phyloP scores from a whole-genome alignment of 2,329 filamentous ascomycete genomes.

The Madurella fahalii region DNA sequence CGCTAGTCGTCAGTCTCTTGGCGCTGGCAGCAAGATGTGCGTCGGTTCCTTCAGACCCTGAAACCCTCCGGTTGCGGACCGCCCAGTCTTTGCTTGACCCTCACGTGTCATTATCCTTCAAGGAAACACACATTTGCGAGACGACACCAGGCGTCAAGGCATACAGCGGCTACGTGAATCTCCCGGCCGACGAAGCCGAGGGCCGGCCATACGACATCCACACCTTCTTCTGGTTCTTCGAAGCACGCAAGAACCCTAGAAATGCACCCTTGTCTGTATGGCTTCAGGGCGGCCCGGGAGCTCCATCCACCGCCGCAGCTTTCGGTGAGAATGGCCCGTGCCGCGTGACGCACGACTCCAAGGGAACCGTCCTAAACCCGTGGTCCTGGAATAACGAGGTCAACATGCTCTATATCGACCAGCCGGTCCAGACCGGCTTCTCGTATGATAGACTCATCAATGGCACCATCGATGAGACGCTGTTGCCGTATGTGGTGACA shows the following conservation, averaged over 20 bases:
- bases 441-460: conserved; percentile 30
- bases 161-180: conserved; percentile 22
- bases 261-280: conserved; percentile 23
- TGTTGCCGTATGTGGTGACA: conserved; percentile 9
- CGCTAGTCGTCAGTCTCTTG: neutral
- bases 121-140: conserved; percentile 21
- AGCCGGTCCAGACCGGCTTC: conserved; percentile 39
- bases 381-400: conserved; percentile 58
- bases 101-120: conserved; percentile 6
- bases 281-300: conserved; percentile 25
- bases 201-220: conserved; percentile 15
- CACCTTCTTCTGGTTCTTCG: conserved; percentile 25
- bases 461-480: conserved; percentile 23
- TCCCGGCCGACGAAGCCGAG: conserved; percentile 13
- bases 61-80: neutral
- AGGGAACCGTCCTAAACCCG: conserved; percentile 47
- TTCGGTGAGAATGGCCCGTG: conserved; percentile 23
- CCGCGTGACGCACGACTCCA: conserved; percentile 45
- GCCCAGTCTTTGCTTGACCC: conserved; percentile 1
- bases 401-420: conserved; percentile 64
- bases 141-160: conserved; percentile 21
- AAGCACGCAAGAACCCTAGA: conserved; percentile 18
- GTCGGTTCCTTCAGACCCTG: neutral
- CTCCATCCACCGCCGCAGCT: conserved; percentile 5
- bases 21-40: neutral